Evolutionary conservation across 495 filamentous ascomycete species (phyloP).

Genomic region (Hyaloscypha finlandica): DNA sequence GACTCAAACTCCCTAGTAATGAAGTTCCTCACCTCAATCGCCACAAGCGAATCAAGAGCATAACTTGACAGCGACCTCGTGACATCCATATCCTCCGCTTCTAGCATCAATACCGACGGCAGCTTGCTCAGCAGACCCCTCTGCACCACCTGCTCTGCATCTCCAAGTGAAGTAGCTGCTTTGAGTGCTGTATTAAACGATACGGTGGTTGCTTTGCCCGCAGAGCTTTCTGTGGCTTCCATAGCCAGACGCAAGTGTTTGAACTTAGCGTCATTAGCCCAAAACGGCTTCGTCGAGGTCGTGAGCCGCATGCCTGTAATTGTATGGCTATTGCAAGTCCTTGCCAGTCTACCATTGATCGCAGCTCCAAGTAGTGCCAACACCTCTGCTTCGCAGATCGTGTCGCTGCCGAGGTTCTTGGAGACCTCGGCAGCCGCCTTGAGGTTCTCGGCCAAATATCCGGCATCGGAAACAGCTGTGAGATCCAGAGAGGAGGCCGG

Average conservation of each 20-base stretch:
- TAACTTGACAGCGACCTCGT: conserved; percentile 49
- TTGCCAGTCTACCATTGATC: conserved; percentile 39
- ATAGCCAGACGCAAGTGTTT: conserved; percentile 48
- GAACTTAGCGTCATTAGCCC: conserved; percentile 54
- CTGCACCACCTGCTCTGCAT: conserved; percentile 49
- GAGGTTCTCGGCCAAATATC: conserved; percentile 33
- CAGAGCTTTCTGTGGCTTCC: conserved; percentile 42
- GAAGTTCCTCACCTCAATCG: conserved; percentile 60
- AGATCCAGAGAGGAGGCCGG: conserved; percentile 56
- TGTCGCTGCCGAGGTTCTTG: conserved; percentile 50
- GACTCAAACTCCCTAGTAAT: conserved; percentile 50
- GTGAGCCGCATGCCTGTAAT: conserved; percentile 56
- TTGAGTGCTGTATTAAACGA: conserved; percentile 47
- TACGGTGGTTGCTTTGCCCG: conserved; percentile 30
- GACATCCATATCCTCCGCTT: conserved; percentile 52
- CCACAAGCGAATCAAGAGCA: conserved; percentile 57
- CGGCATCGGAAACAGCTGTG: conserved; percentile 44
- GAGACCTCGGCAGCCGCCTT: conserved; percentile 49
- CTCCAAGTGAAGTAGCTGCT: conserved; percentile 41
- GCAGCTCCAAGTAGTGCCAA: conserved; percentile 49
- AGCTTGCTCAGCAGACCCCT: conserved; percentile 49
- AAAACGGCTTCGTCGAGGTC: conserved; percentile 44
- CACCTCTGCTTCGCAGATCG: conserved; percentile 54
- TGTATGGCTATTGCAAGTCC: conserved; percentile 47
- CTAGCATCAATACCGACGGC: conserved; percentile 51